phyloP scores from a whole-genome alignment of 495 filamentous ascomycete genomes.

The Penicillium salamii region DNA sequence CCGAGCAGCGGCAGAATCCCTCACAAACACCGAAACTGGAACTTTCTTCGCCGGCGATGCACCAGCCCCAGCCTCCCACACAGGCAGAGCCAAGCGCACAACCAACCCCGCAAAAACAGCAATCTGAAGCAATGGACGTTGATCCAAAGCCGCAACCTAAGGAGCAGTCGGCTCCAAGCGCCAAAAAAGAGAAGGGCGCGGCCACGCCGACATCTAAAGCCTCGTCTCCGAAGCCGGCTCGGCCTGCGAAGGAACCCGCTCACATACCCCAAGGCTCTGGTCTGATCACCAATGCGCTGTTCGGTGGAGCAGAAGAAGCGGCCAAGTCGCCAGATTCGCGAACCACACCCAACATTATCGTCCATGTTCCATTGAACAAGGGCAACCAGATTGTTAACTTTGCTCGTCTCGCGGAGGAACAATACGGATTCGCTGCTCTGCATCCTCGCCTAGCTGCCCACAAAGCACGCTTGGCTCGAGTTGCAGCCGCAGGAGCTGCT shows the following conservation, averaged over 20 bases:
- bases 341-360: conserved; percentile 73
- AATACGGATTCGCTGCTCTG: conserved; percentile 89
- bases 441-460: conserved; percentile 88
- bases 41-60: conserved; percentile 18
- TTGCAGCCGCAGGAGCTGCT: conserved; percentile 79
- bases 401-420: conserved; percentile 85
- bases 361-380: conserved; percentile 75
- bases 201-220: conserved; percentile 54
- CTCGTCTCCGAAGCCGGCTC: conserved; percentile 56
- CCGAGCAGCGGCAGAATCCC: conserved; percentile 19
- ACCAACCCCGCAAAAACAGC: conserved; percentile 13
- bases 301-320: conserved; percentile 50
- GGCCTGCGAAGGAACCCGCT: conserved; percentile 51
- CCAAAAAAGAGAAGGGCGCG: conserved; percentile 39
- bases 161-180: conserved; percentile 15
- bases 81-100: conserved; percentile 12
- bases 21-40: conserved; percentile 22
- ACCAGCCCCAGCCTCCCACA: conserved; percentile 18
- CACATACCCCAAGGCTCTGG: conserved; percentile 64
- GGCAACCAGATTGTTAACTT: conserved; percentile 93
- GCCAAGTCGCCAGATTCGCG: conserved; percentile 41
- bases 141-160: conserved; percentile 30
- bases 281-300: conserved; percentile 61
- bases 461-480: conserved; percentile 72
- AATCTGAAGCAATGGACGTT: conserved; percentile 36